A percentile compares a stretch with the other conserved stretches of the same genome.
Conservation (phyloP, 805 yeast genomes). For the Teunomyces cretensis region DNA sequence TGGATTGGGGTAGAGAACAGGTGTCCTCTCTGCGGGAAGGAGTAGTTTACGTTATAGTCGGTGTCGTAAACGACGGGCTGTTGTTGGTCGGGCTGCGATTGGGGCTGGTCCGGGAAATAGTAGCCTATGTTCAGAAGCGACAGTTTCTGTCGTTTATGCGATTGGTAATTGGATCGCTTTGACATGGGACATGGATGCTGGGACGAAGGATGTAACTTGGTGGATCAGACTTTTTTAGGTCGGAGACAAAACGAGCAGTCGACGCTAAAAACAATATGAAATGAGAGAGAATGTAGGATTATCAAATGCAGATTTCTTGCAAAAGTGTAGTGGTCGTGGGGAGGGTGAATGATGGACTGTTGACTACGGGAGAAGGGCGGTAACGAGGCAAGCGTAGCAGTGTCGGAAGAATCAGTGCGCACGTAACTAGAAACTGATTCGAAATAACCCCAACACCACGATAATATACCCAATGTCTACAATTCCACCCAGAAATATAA, state of each 20-base stretch:
- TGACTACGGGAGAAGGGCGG: conserved; percentile 3
- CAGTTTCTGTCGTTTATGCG: conserved; percentile 40
- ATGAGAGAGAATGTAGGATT: conserved; percentile 5
- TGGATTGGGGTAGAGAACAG: conserved; percentile 5
- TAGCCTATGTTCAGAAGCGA: conserved; percentile 30
- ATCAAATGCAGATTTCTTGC: conserved; percentile 1
- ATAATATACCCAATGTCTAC: neutral
- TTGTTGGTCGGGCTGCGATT: conserved; percentile 5
- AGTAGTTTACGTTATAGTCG: conserved; percentile 13
- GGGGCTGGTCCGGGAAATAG: conserved; percentile 18
- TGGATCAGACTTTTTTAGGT: conserved; percentile 4
- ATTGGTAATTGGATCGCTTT: conserved; percentile 10
- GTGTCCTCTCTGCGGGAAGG: conserved; percentile 17
- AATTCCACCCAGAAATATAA: too few species aligned
- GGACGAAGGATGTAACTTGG: neutral
- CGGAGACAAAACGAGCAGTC: conserved; percentile 2
- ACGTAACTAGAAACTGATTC: neutral
- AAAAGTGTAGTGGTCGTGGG: conserved; percentile 3
- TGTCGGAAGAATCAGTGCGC: conserved; percentile 1
- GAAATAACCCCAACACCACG: neutral
- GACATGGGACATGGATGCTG: conserved; percentile 5
- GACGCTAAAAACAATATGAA: conserved; percentile 2
- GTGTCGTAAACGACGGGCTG: conserved; percentile 8
- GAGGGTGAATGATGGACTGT: neutral
- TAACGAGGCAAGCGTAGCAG: conserved; percentile 3